Base-by-base conservation (phyloP, 257 asterid species). In the Scutellaria baicalensis region DNA sequence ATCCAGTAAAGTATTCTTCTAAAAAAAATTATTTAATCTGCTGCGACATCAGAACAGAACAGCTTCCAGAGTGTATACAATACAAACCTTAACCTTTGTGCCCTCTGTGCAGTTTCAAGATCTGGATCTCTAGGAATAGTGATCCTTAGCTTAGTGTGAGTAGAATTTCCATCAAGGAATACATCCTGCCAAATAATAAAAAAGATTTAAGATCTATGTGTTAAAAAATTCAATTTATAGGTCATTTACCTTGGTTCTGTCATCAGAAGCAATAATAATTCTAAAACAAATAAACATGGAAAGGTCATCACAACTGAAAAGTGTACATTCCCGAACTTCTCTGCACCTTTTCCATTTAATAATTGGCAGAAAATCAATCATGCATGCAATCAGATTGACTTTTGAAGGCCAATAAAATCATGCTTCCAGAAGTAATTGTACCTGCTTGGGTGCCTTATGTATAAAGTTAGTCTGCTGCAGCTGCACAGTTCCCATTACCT, bases 91-190 rank as follows among this genome's bases (percentile, higher is more conserved):
- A 76, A 74, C 58, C 93, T 84, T 60, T 82, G 89, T 47, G 98
- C 95, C 82, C 96, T 90, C 23, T 75, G 81, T 36, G 96, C 84
- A 42, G 98, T 93, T 83, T 80, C 91, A 78, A 93, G 90, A 67
- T 82, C 90, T 11, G 94, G 98, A 66, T 86, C 93, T 71, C 82
- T 84, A 64, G 98, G 95, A 77, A 93, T 74, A 42, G 97, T 93
- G 74, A 86, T 80, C 80, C 91, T 83, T 60, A 81, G 73, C 76
- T 84, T 90, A 35, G 80, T 69, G 48, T 66, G 76, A 67, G 55
- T 43, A 44, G 59, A 27, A 77, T 66, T 82, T 49, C 82, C 82
- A 56, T 78, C 84, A n/a, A 40, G 74, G 13, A 69, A 65, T 45
- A 72, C 93, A 79, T 83, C 95, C 98, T 93, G 84, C 50, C 69